Evolutionary conservation across 768 basidiomycete species (phyloP).

Genomic region (Sistotremastrum suecicum): DNA sequence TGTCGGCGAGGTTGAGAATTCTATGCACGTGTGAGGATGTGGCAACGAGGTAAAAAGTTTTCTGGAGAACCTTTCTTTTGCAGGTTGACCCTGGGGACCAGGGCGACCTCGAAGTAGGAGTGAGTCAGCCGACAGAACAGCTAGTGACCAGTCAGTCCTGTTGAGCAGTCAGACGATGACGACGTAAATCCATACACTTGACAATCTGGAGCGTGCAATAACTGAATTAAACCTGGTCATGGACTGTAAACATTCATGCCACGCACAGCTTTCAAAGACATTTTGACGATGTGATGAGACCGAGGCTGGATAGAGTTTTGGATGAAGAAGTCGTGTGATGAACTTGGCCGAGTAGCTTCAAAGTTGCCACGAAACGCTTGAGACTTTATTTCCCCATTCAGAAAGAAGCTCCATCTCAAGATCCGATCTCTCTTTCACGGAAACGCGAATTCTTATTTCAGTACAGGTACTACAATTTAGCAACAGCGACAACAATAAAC

Average conservation of each 20-base stretch:
- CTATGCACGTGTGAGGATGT: conserved; percentile 24
- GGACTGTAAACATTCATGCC: conserved; percentile 22
- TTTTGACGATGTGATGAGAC: conserved; percentile 10
- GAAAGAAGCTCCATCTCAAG: no score
- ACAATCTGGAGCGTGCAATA: conserved; percentile 15
- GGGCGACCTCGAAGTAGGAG: conserved; percentile 68
- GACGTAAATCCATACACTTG: conserved; percentile 18
- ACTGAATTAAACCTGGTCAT: conserved; percentile 23
- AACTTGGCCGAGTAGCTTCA: no score
- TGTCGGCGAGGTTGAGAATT: conserved; percentile 79
- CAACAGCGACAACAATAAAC: no score
- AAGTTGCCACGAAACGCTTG: no score
- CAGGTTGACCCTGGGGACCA: conserved; percentile 70
- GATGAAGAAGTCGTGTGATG: no score
- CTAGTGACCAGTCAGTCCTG: conserved; percentile 26
- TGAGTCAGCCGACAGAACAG: conserved; percentile 84
- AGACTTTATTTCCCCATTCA: no score
- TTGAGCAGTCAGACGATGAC: conserved; percentile 12
- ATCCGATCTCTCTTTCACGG: no score
- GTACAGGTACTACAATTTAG: no score
- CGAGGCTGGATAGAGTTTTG: no score
- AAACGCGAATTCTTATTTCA: no score
- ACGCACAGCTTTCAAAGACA: conserved; percentile 64
- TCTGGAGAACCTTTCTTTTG: conserved; percentile 66
- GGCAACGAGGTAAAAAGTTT: conserved; percentile 1